Conservation (phyloP, 176 grass and related monocot genomes). For the Lolium perenne region DNA sequence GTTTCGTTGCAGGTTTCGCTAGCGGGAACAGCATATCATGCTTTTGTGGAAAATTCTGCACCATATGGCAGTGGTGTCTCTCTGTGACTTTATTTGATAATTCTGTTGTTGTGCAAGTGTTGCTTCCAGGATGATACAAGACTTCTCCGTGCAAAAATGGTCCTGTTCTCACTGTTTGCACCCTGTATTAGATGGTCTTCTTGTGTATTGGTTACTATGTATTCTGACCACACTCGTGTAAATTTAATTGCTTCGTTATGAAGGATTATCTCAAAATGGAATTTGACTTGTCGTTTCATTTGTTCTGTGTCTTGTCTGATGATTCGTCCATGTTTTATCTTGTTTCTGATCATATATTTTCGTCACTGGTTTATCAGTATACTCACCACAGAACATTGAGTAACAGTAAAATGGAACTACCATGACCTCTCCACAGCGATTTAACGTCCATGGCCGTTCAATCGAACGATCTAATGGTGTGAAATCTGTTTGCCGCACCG, state of each 20-base stretch:
- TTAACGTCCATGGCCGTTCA: too few relatives aligned
- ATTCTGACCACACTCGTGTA: slow-evolving; percentile 2
- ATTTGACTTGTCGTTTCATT: neutral
- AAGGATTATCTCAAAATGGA: neutral
- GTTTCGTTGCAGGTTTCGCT: slow-evolving; percentile 19
- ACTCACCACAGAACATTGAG: too few relatives aligned
- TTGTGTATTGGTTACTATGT: neutral
- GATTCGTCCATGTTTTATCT: too few relatives aligned
- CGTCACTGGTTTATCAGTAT: too few relatives aligned
- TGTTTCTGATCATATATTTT: too few relatives aligned
- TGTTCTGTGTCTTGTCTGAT: neutral
- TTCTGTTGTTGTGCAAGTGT: neutral
- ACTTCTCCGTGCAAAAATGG: slow-evolving; percentile 17
- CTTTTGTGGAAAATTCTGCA: neutral
- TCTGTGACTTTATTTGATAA: neutral
- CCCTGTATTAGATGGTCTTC: slow-evolving; percentile 14
- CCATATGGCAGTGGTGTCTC: neutral
- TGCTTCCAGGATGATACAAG: neutral
- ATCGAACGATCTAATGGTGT: too few relatives aligned
- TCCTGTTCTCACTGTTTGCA: neutral
- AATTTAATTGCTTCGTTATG: neutral
- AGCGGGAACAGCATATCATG: neutral
- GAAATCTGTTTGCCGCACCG: too few relatives aligned
- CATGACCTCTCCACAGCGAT: too few relatives aligned
- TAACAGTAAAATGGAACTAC: too few relatives aligned